Conservation (phyloP, 139 green algal species). For the Chlamydomonas sp. region DNA sequence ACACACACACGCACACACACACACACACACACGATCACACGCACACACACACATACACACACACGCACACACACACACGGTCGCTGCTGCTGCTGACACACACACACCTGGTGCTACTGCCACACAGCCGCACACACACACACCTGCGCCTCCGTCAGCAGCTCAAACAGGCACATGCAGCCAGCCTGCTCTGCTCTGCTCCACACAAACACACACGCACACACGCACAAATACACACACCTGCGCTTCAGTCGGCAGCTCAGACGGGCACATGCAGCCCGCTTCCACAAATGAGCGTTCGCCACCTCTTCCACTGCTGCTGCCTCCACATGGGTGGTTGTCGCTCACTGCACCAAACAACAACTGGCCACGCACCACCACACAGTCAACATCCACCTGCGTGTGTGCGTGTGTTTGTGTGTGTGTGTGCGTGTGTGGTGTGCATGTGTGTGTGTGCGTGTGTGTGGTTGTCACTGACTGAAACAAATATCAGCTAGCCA, state of each 20-base stretch:
- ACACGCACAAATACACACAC: background rate
- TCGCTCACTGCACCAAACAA: conserved; percentile 10
- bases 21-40: too few species aligned
- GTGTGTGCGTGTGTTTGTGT: too few species aligned
- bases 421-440: too few species aligned
- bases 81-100: too few species aligned
- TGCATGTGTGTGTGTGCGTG: background rate
- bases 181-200: background rate
- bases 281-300: background rate
- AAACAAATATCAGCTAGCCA: conserved; percentile 10
- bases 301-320: too few species aligned
- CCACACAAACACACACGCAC: background rate
- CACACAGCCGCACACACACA: too few species aligned
- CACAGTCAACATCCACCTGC: conserved; percentile 10
- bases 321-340: conserved; percentile 9
- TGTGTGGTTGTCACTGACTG: conserved; percentile 10
- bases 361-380: conserved; percentile 1
- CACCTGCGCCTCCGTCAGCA: too few species aligned
- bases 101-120: background rate
- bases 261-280: background rate
- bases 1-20: too few species aligned
- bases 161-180: too few species aligned
- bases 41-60: too few species aligned
- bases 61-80: too few species aligned
- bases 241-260: background rate